Percentiles rank a stretch among this genome's conserved stretches.
Conservation (phyloP, 192 early-diverging fungal species). For the Linnemannia elongata region DNA sequence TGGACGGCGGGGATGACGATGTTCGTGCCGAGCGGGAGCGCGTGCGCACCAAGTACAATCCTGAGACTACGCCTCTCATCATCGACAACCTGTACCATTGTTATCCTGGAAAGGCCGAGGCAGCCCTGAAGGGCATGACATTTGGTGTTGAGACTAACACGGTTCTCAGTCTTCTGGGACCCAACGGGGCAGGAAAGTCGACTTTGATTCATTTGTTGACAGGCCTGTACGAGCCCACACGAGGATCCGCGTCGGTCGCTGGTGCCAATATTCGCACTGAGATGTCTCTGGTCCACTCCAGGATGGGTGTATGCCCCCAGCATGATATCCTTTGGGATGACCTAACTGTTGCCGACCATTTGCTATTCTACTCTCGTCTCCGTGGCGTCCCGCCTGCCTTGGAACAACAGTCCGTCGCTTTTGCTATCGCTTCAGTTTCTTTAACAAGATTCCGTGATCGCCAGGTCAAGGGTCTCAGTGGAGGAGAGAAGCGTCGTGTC, state of each 20-base stretch:
- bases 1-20: constrained; percentile 23
- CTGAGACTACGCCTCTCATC: constrained; percentile 14
- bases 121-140: constrained; percentile 10
- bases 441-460: constrained; percentile 55
- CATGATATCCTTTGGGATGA: constrained; percentile 58
- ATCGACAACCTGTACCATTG: constrained; percentile 19
- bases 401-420: constrained; percentile 32
- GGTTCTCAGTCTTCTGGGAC: constrained; percentile 73
- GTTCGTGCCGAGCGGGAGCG: constrained; percentile 12
- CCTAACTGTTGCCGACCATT: constrained; percentile 61
- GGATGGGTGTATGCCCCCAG: constrained; percentile 66
- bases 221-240: not conserved
- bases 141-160: constrained; percentile 67
- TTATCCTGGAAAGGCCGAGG: constrained; percentile 18
- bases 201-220: constrained; percentile 53
- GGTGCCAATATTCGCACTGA: constrained; percentile 33
- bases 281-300: constrained; percentile 24
- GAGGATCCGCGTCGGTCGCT: constrained; percentile 7
- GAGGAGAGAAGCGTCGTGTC: constrained; percentile 70
- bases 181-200: constrained; percentile 78
- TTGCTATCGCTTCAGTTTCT: constrained; percentile 38
- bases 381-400: constrained; percentile 56
- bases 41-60: constrained; percentile 5
- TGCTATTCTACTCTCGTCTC: constrained; percentile 60
- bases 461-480: constrained; percentile 56